Conservation (phyloP, 2,329 filamentous ascomycete species). For the Fusarium multiceps region DNA sequence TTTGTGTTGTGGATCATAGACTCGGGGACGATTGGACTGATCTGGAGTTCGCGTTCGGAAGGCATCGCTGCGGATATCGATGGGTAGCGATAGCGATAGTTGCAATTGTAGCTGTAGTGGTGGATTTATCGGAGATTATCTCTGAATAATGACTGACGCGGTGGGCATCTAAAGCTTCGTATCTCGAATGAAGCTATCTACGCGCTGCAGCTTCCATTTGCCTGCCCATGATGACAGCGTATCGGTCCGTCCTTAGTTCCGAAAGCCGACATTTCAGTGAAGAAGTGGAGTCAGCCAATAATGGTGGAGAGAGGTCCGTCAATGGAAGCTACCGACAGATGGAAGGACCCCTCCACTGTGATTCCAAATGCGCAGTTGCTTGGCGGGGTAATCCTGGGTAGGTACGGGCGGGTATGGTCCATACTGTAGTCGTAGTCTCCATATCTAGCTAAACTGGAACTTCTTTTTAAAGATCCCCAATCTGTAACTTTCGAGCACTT, state of each 20-base stretch:
- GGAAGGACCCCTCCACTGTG: conserved; percentile 30
- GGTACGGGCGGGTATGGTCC: background rate
- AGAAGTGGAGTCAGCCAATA: conserved; percentile 7
- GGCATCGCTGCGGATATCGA: conserved; percentile 62
- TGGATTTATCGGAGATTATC: background rate
- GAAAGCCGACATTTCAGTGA: background rate
- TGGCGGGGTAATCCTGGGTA: conserved; percentile 26
- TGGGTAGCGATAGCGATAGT: background rate
- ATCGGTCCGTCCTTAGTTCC: conserved; percentile 44
- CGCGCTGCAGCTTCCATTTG: conserved; percentile 19
- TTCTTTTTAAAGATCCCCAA: conserved; percentile 24
- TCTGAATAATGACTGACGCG: background rate
- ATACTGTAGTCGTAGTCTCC: background rate
- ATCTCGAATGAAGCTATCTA: conserved; percentile 29
- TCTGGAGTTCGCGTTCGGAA: conserved; percentile 78
- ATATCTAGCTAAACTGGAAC: conserved; percentile 8
- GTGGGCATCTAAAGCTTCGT: conserved; percentile 4
- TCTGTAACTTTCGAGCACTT: conserved; percentile 16
- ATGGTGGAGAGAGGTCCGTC: conserved; percentile 1
- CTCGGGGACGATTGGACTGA: conserved; percentile 81
- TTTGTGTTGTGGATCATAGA: conserved; percentile 85
- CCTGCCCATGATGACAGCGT: conserved; percentile 38
- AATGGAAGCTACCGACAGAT: background rate
- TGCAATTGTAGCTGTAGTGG: background rate
- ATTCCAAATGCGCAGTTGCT: conserved; percentile 23